phyloP scores from a whole-genome alignment of 352 stramenopile genomes.

The Phytophthora citricola region DNA sequence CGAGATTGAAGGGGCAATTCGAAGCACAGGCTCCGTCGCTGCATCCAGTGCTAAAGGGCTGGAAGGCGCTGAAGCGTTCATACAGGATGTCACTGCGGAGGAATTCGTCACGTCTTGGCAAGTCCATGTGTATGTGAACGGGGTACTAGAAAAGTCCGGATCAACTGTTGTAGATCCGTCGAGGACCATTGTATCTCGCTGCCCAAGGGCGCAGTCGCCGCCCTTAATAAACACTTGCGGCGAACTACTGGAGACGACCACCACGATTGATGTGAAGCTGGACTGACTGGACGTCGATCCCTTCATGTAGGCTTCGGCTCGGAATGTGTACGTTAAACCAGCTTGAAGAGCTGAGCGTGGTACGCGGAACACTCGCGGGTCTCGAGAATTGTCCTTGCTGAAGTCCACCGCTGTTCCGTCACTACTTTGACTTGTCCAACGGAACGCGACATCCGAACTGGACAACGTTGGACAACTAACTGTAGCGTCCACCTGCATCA shows the following conservation, averaged over 20 bases:
- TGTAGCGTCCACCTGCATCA: slow-evolving; percentile 52
- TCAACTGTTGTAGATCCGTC: slow-evolving; percentile 56
- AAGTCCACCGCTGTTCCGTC: slow-evolving; percentile 37
- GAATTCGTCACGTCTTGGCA: slow-evolving; percentile 65
- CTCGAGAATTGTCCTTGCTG: slow-evolving; percentile 58
- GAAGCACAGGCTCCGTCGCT: slow-evolving; percentile 25
- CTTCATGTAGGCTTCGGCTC: slow-evolving; percentile 58
- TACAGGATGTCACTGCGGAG: slow-evolving; percentile 25
- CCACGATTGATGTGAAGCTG: slow-evolving; percentile 47
- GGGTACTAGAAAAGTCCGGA: slow-evolving; percentile 43
- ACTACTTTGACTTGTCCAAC: slow-evolving; percentile 47
- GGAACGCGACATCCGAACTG: slow-evolving; percentile 45
- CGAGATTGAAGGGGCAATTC: slow-evolving; percentile 54
- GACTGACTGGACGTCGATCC: slow-evolving; percentile 17
- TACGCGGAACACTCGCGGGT: slow-evolving; percentile 67
- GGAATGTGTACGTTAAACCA: slow-evolving; percentile 64
- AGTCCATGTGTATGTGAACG: slow-evolving; percentile 58
- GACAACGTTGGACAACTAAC: slow-evolving; percentile 53
- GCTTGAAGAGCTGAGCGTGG: slow-evolving; percentile 41
- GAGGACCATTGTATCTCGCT: slow-evolving; percentile 58
- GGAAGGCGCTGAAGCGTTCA: slow-evolving; percentile 4
- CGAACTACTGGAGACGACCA: slow-evolving; percentile 50
- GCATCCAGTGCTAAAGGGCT: slow-evolving; percentile 26
- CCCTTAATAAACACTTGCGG: slow-evolving; percentile 47
- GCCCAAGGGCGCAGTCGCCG: slow-evolving; percentile 55